Evolutionary conservation across 1,139 yeast species (phyloP), one percentile per base, ranked within the genome.

Genomic region (Diutina pseudorugosa): DNA sequence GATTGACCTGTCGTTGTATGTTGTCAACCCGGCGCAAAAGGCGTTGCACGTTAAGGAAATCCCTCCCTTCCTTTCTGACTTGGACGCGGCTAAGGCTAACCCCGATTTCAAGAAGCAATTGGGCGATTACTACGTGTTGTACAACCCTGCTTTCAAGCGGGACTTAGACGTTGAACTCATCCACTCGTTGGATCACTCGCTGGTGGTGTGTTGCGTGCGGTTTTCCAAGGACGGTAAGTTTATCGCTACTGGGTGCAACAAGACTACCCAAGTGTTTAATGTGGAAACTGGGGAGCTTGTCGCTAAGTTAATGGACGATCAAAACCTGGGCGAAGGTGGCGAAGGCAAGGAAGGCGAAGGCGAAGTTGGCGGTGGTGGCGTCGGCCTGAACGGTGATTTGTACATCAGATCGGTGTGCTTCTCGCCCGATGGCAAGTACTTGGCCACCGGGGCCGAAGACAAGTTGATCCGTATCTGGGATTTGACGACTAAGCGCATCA

Each of bases 401-500:
- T 93, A 93, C 71, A 90, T 91, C 61, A 82, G 98, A 64, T 87
- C 96, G 1, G 97, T 93, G 52, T 91, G 98, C 67, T 91, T 93
- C 72, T 87, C 96, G 2, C 98, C 98, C 50, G 97, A 91, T 70
- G 98, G 98, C 53, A 88, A 89, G 69, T 86, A 80, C 62, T 78
- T 93, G 63, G 98, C 98, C 40, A 93, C 98, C 18, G 98, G 98
- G 64, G 98, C 98, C 47, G 98, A 93, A 71, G 98, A 93, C 71
- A 90, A 89, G 69, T 83, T 89, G 65, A 93, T 93, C 62, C 81
- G 98, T 68, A 91, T 93, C 64, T 93, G 98, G 98, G 97, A 93
- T 67, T 81, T 93, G 66, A 79, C 86, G 52, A 82, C 94, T 44
- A 82, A 91, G 69, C 82, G 93, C 63, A 88, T 93, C 62, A 84